These are phyloP conservation scores for Onygenales sp. DNA, from an alignment of 2,329 filamentous ascomycete genomes.

Conservation along the genomic window DNA sequence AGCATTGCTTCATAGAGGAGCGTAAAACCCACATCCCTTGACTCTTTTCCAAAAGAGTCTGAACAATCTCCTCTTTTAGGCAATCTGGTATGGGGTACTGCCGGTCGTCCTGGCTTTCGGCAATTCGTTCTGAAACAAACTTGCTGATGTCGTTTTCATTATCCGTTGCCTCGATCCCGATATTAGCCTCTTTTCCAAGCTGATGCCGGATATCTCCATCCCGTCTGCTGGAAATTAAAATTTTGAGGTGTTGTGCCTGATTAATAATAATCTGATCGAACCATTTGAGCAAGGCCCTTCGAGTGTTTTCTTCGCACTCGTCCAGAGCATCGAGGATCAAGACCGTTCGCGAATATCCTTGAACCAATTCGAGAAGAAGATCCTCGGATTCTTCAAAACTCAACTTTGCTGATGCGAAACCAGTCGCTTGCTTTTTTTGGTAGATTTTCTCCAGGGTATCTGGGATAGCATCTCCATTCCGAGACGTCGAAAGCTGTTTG, in stretches of 20 bases:
- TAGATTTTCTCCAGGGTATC: constrained; percentile 2
- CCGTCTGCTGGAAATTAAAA: constrained; percentile 11
- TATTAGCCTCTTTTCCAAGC: constrained; percentile 5
- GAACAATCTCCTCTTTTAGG: constrained; percentile 14
- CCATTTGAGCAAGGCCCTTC: background rate
- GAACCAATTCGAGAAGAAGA: constrained; percentile 1
- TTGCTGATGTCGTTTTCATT: constrained; percentile 21
- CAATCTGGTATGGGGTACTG: constrained; percentile 10
- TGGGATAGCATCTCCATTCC: background rate
- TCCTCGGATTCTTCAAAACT: constrained; percentile 5
- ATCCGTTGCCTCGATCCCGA: constrained; percentile 15
- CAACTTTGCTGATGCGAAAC: constrained; percentile 2
- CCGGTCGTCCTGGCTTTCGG: constrained; percentile 6
- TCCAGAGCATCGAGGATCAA: constrained; percentile 10
- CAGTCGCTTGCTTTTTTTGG: background rate
- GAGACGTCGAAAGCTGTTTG: constrained; percentile 7
- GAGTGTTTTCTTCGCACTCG: constrained; percentile 6
- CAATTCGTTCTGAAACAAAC: constrained; percentile 17
- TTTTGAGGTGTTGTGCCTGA: background rate
- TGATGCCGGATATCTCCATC: constrained; percentile 7
- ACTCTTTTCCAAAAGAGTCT: constrained; percentile 14
- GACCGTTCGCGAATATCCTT: constrained; percentile 2
- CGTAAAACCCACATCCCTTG: constrained; percentile 21
- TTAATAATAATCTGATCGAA: constrained; percentile 2
- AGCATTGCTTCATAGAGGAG: background rate